Base-by-base conservation (phyloP, 163 green algal species). In the Volvox carteri region DNA sequence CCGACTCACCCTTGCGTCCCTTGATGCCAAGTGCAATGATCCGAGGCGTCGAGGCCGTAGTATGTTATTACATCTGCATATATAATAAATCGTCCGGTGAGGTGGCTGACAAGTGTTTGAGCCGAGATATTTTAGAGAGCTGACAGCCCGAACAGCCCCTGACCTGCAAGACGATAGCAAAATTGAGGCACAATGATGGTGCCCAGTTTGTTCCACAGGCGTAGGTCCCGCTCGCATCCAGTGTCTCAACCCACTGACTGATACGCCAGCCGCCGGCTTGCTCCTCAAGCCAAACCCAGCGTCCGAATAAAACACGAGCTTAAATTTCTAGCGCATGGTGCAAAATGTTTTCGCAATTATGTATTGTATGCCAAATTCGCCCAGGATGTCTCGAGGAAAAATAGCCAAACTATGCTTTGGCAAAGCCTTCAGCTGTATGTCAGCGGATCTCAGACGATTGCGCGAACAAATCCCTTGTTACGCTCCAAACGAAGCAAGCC, bases 51-150 rank as follows among this genome's bases (percentile, higher is more conserved):
- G 70, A 41, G 35, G 6, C 4, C 35, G 44, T 42, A 41, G 19
- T 12, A 33, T 19, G 9, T n/a, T 25, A 80, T 80, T 80, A 80
- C 73, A 80, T 80, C 73, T 80, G 73, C n/a, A 62, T 46, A 56
- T 4, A 7, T 52, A 46, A 30, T 2, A n/a, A 12, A 35, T 30
- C 44, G 23, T n/a, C 12, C 44, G 23, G 25, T 80, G 23, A 80
- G 42, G n/a, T 65, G 19, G 1, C 23, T 44, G 28, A 44, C 25
- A 42, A 0, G 42, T 28, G 44, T n/a, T 35, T 33, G 62, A 35
- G 42, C 14, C 41, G 12, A 42, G 4, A 67, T 44, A 46, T 25
- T 44, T n/a, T 65, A n/a, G n/a, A n/a, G n/a, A n/a, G n/a, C 12
- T 44, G 7, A 67, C 21, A 60, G 12, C 70, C 11, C 39, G 41